phyloP scores from a whole-genome alignment of 805 yeast genomes.

The Clavispora santaluciae region DNA sequence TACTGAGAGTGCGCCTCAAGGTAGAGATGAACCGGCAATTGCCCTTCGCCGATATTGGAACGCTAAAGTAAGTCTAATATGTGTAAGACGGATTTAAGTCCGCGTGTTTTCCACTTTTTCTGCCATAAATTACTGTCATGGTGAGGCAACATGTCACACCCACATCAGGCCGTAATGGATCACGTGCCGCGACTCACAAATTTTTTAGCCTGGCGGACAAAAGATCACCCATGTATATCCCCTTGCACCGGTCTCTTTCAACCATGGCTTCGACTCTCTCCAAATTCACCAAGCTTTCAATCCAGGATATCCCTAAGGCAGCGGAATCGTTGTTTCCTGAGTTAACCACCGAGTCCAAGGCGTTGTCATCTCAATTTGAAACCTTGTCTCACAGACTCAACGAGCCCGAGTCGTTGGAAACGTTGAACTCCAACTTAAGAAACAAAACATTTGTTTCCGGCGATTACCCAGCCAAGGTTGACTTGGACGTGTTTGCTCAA shows the following conservation, averaged over 20 bases:
- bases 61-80: too few species aligned
- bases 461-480: conserved; percentile 62
- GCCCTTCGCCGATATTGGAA: too few species aligned
- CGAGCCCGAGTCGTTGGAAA: conserved; percentile 37
- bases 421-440: conserved; percentile 68
- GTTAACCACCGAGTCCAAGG: conserved; percentile 49
- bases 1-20: too few species aligned
- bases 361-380: conserved; percentile 73
- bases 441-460: conserved; percentile 68
- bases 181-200: conserved; percentile 7
- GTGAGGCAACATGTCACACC: too few species aligned
- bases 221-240: neutral
- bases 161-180: too few species aligned
- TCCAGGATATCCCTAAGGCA: conserved; percentile 21
- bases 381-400: conserved; percentile 60
- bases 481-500: conserved; percentile 62
- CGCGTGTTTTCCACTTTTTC: too few species aligned
- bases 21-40: too few species aligned
- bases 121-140: too few species aligned
- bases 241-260: conserved; percentile 2
- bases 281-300: conserved; percentile 27
- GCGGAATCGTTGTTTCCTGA: conserved; percentile 22
- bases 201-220: neutral
- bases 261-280: conserved; percentile 28
- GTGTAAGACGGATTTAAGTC: too few species aligned